Conservation (phyloP, 164 flowering plant species). For the Taxillus chinensis region DNA sequence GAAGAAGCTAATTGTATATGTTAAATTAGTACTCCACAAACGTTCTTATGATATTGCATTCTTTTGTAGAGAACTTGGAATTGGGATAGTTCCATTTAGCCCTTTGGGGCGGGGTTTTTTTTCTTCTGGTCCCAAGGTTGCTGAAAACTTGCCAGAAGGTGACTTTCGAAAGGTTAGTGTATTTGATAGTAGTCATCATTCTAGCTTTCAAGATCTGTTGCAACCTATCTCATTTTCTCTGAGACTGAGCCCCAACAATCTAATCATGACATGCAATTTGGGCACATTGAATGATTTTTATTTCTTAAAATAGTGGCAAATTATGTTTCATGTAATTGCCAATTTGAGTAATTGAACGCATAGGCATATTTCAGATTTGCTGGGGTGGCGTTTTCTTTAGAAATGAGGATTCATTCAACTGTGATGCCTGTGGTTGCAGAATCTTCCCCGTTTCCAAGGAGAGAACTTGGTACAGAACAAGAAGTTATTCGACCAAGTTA, state of each 20-base stretch:
- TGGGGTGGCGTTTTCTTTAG: too few species aligned
- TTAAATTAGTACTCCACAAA: neutral
- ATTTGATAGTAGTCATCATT: neutral
- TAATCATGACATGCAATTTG: too few species aligned
- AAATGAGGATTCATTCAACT: too few species aligned
- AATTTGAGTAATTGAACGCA: too few species aligned
- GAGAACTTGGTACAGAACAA: neutral
- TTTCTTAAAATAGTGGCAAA: too few species aligned
- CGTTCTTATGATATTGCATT: too few species aligned
- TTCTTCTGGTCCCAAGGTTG: neutral
- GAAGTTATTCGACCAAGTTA: neutral
- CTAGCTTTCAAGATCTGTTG: too few species aligned
- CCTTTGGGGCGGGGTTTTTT: neutral
- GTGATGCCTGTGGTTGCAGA: neutral
- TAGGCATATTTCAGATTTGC: too few species aligned
- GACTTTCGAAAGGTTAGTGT: conserved; percentile 2
- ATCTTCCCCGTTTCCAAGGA: neutral
- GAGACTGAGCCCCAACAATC: too few species aligned
- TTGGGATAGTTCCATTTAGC: conserved; percentile 2
- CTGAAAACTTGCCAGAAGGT: neutral
- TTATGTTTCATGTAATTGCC: too few species aligned
- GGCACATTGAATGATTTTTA: too few species aligned
- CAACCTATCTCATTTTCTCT: too few species aligned
- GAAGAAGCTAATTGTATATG: neutral
- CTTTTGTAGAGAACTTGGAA: neutral